These are phyloP conservation scores for Zasmidium cellare DNA, from an alignment of 2,329 filamentous ascomycete genomes.

Conservation along the genomic window DNA sequence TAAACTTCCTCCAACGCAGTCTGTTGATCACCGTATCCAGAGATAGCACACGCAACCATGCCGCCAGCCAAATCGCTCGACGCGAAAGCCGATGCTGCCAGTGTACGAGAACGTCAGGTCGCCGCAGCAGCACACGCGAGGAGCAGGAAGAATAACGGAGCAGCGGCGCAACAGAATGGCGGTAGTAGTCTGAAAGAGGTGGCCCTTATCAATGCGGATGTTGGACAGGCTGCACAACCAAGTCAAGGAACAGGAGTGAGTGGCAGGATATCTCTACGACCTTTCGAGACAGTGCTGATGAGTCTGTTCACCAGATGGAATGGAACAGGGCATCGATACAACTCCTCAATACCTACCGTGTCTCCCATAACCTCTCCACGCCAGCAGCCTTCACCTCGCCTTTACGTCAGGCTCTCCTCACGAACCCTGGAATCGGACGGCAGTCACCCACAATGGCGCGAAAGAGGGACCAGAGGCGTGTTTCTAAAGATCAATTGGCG, in stretches of 20 bases:
- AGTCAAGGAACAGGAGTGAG: constrained; percentile 16
- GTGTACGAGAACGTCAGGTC: constrained; percentile 44
- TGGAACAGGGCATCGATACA: constrained; percentile 69
- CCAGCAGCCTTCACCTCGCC: constrained; percentile 66
- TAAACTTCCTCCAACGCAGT: neutral
- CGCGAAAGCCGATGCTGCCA: constrained; percentile 34
- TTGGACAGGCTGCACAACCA: constrained; percentile 12
- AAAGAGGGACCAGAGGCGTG: constrained; percentile 62
- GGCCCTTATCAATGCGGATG: constrained; percentile 26
- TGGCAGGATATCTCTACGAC: neutral
- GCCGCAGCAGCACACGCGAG: constrained; percentile 39
- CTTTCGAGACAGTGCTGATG: neutral
- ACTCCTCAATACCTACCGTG: constrained; percentile 72
- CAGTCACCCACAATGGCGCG: constrained; percentile 76
- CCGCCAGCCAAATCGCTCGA: constrained; percentile 39
- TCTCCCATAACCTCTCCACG: constrained; percentile 69
- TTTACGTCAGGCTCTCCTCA: constrained; percentile 52
- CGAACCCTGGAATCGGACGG: constrained; percentile 57
- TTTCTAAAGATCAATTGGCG: constrained; percentile 72
- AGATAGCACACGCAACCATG: neutral
- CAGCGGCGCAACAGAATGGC: constrained; percentile 23
- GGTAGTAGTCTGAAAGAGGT: constrained; percentile 30
- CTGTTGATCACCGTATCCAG: neutral
- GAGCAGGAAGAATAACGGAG: constrained; percentile 36
- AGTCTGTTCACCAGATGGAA: constrained; percentile 41